phyloP scores from a whole-genome alignment of 345 rosid species.

The Mercurialis annua region DNA sequence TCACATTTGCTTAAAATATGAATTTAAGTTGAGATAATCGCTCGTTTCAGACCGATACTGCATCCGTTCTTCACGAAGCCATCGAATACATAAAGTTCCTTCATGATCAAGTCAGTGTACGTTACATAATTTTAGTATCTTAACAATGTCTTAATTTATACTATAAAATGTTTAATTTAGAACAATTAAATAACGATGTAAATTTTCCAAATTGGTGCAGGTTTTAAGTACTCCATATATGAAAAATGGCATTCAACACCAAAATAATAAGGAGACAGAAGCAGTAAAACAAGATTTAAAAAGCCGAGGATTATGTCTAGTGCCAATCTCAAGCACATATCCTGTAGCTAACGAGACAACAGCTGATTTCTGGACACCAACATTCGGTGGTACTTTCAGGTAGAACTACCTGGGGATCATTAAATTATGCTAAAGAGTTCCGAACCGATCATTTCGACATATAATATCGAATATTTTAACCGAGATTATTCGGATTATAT shows the following conservation, averaged over 20 bases:
- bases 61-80: slow-evolving; percentile 38
- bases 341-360: slow-evolving; percentile 30
- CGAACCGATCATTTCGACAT: too few relatives aligned
- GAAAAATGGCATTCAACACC: slow-evolving; percentile 27
- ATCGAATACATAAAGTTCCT: slow-evolving; percentile 35
- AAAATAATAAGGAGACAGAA: slow-evolving; percentile 13
- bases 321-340: slow-evolving; percentile 31
- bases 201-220: slow-evolving; percentile 7
- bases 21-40: slow-evolving; percentile 15
- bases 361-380: slow-evolving; percentile 34
- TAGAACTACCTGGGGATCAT: slow-evolving; percentile 11
- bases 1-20: neutral
- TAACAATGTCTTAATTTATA: neutral
- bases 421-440: too few relatives aligned
- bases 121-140: slow-evolving; percentile 8
- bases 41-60: slow-evolving; percentile 30
- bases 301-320: slow-evolving; percentile 31
- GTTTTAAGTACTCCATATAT: slow-evolving; percentile 26
- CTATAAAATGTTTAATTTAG: neutral
- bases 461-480: neutral
- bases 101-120: slow-evolving; percentile 36
- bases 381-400: slow-evolving; percentile 30
- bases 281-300: slow-evolving; percentile 21
- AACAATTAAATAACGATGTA: neutral
- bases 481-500: slow-evolving; percentile 8